Conservation (phyloP, 371 early-diverging fungal genomes). For the Actinomortierella wolfii region DNA sequence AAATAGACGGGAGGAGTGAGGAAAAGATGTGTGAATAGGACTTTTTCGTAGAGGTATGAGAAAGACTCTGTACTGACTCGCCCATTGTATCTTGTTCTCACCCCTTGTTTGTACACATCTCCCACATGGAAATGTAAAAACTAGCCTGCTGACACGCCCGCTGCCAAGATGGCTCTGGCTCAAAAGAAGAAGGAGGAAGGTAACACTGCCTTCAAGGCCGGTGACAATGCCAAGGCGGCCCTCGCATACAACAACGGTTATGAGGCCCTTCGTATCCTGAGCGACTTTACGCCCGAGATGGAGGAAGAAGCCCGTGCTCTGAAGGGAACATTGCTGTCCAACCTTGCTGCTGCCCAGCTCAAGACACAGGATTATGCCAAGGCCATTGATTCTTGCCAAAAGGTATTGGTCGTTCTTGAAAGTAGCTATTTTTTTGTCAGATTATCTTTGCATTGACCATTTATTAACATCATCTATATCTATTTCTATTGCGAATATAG, state of each 20-base stretch:
- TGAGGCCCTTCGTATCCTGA: constrained; percentile 23
- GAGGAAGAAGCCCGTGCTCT: constrained; percentile 24
- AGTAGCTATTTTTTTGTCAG: neutral
- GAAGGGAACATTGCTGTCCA: constrained; percentile 24
- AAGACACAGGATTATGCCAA: constrained; percentile 39
- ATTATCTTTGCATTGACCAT: too few species aligned
- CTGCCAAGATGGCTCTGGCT: constrained; percentile 48
- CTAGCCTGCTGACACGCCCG: constrained; percentile 42
- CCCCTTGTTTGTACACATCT: neutral
- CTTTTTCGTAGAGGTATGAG: too few species aligned
- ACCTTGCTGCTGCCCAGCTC: constrained; percentile 40
- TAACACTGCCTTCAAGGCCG: constrained; percentile 53
- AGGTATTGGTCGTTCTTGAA: constrained; percentile 1
- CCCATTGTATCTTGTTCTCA: neutral
- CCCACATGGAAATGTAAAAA: too few species aligned
- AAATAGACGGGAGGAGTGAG: too few species aligned
- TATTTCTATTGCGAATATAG: neutral
- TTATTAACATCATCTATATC: neutral
- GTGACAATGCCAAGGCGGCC: constrained; percentile 31
- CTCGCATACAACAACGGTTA: constrained; percentile 41
- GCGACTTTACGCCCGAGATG: constrained; percentile 24
- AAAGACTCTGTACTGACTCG: too few species aligned
- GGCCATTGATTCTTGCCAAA: constrained; percentile 28
- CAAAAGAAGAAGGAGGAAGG: constrained; percentile 59
- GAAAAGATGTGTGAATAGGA: too few species aligned